Evolutionary conservation across 1,139 yeast genomes (phyloP), one percentile per base, ranked within the genome.

Genomic region (Yamadazyma sp.): DNA sequence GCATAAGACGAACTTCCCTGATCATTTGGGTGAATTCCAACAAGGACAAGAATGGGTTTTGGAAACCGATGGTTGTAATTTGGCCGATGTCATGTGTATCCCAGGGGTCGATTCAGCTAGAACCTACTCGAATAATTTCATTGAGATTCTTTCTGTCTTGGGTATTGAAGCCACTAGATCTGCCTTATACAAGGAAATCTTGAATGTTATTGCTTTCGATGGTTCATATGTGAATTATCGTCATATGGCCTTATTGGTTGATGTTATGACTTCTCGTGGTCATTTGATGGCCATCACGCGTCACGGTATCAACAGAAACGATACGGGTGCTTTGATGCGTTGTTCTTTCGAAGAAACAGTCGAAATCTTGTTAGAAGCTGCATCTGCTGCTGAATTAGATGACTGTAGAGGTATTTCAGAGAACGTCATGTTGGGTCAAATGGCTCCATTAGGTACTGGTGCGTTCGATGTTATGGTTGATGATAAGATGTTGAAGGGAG

Each of bases 331-430:
- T 1, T 77, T 94, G 59, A 94, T 94, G 98, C 82, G 98, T 68
- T 92, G 97, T 73, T 92, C 98, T 38, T 94, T 94, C 73, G 99
- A 94, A 71, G 98, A 94, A 66, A 94, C 99, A 2, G 98, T 92
- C 31, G 98, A 94, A 69, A 92, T 94, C 58, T 72, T 94, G 59
- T 81, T 94, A 55, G 98, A 94, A 59, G 99, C 99, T 28, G 98
- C 96, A 60, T 95, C 98, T 3, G 81, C 95, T 31, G 98, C 98
- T 16, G 98, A 94, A 61, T 73, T 92, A 48, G 99, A 94, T 69
- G 98, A 92, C 54, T 94, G 98, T 67, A 87, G 91, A 54, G 99
- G 99, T 75, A 95, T 94, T 47, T 92, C 98, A 33, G 98, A 94
- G 63, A 94, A 92, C 60, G 96, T 94, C 44, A 87, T 94, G 76